Evolutionary conservation across 1,139 yeast genomes (phyloP).

Genomic region (Suhomyces wounanorum): DNA sequence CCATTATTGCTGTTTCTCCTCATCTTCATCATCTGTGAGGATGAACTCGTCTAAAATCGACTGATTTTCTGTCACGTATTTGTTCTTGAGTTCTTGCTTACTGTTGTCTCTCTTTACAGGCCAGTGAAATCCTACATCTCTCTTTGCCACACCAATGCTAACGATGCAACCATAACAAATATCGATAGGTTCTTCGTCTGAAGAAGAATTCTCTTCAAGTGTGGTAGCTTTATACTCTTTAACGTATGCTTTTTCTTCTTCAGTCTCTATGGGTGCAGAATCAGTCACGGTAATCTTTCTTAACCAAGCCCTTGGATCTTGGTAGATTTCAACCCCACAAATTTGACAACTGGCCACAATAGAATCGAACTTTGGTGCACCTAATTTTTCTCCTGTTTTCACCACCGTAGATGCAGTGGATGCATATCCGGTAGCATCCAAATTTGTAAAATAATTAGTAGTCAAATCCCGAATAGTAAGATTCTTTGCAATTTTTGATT

Average conservation of each 20-base stretch:
- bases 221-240: slow-evolving; percentile 22
- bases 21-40: slow-evolving; percentile 41
- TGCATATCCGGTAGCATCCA: slow-evolving; percentile 78
- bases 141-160: slow-evolving; percentile 48
- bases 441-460: slow-evolving; percentile 66
- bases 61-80: slow-evolving; percentile 11
- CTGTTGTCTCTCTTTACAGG: slow-evolving; percentile 39
- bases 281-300: slow-evolving; percentile 68
- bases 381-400: slow-evolving; percentile 81
- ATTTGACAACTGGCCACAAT: slow-evolving; percentile 43
- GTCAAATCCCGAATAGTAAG: slow-evolving; percentile 83
- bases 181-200: slow-evolving; percentile 22
- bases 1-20: neutral
- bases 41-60: slow-evolving; percentile 50
- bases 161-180: slow-evolving; percentile 83
- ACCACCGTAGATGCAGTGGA: slow-evolving; percentile 94
- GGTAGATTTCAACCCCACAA: slow-evolving; percentile 53
- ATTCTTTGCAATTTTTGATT: slow-evolving; percentile 53
- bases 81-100: slow-evolving; percentile 20
- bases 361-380: slow-evolving; percentile 45
- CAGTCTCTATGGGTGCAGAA: slow-evolving; percentile 52
- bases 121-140: slow-evolving; percentile 49
- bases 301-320: slow-evolving; percentile 70
- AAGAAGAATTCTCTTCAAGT: neutral
- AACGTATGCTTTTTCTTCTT: slow-evolving; percentile 46